Conservation (phyloP, 2,329 filamentous ascomycete genomes). For the Helminthosporium solani region DNA sequence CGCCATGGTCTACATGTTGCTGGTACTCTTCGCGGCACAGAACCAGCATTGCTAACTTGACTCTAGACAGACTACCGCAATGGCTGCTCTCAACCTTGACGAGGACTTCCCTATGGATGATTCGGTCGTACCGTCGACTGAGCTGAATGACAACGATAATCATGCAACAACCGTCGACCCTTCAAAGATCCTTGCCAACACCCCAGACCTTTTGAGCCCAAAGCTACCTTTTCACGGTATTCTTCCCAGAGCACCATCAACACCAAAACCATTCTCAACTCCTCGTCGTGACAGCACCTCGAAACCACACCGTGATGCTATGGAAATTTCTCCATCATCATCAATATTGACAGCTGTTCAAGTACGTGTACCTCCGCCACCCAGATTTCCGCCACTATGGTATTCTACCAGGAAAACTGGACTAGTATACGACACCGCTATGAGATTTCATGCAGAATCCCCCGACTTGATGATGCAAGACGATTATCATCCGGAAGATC, state of each 20-base stretch:
- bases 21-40: too few relatives aligned
- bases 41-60: not conserved
- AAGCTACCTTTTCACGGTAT: slow-evolving; percentile 30
- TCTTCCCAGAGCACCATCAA: slow-evolving; percentile 9
- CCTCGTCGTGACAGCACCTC: not conserved
- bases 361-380: slow-evolving; percentile 32
- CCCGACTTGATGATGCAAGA: slow-evolving; percentile 50
- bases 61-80: not conserved
- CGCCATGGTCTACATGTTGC: too few relatives aligned
- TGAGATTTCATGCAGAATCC: slow-evolving; percentile 89
- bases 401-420: slow-evolving; percentile 44
- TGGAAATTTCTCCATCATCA: slow-evolving; percentile 20
- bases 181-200: slow-evolving; percentile 23
- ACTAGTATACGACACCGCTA: slow-evolving; percentile 78
- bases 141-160: slow-evolving; percentile 30
- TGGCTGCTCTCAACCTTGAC: slow-evolving; percentile 21
- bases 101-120: slow-evolving; percentile 36
- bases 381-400: slow-evolving; percentile 37
- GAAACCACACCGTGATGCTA: slow-evolving; percentile 20
- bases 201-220: slow-evolving; percentile 13
- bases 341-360: slow-evolving; percentile 18
- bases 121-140: slow-evolving; percentile 31
- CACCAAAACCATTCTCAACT: slow-evolving; percentile 8
- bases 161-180: slow-evolving; percentile 29
- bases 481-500: slow-evolving; percentile 91